These are phyloP conservation scores for Nemania sp. DNA, from an alignment of 2,329 filamentous ascomycete genomes.

Conservation along the genomic window DNA sequence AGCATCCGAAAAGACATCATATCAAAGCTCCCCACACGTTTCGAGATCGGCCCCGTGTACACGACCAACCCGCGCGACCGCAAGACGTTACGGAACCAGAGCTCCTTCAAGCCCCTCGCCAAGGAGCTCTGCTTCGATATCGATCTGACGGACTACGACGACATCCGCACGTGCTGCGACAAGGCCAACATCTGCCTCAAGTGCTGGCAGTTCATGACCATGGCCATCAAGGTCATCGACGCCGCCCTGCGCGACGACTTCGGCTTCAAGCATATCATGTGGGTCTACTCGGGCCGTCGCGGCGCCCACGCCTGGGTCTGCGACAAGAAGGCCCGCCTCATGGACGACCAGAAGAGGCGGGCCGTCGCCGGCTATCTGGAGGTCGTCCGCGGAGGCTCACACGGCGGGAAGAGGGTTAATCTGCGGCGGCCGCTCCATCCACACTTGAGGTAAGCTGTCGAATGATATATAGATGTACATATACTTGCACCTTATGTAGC, in stretches of 20 bases:
- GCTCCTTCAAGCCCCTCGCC: conserved; percentile 81
- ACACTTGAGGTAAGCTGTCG: conserved; percentile 68
- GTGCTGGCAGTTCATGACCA: conserved; percentile 97
- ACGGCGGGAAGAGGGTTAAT: conserved; percentile 87
- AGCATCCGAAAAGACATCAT: conserved; percentile 91
- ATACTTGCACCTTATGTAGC: no score
- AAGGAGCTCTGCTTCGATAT: conserved; percentile 99
- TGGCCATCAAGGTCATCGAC: conserved; percentile 95
- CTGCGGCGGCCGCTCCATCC: conserved; percentile 84
- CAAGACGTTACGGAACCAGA: conserved; percentile 76
- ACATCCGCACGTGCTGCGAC: conserved; percentile 91
- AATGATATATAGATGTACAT: no score
- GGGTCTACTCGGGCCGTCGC: conserved; percentile 97
- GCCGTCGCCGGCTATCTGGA: conserved; percentile 90
- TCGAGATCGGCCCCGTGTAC: conserved; percentile 99
- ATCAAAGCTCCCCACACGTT: conserved; percentile 84
- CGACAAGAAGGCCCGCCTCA: conserved; percentile 79
- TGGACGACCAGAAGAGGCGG: conserved; percentile 84
- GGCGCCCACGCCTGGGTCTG: conserved; percentile 99
- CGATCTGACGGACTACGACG: conserved; percentile 98
- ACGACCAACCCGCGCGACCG: conserved; percentile 90
- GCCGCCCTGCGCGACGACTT: conserved; percentile 88
- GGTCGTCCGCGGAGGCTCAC: conserved; percentile 82
- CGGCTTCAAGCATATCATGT: conserved; percentile 94
- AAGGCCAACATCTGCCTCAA: conserved; percentile 92